A percentile compares a stretch with the other conserved stretches of the same genome.
Evolutionary conservation across 345 rosid species (phyloP).

Genomic region (Citrus maxima): DNA sequence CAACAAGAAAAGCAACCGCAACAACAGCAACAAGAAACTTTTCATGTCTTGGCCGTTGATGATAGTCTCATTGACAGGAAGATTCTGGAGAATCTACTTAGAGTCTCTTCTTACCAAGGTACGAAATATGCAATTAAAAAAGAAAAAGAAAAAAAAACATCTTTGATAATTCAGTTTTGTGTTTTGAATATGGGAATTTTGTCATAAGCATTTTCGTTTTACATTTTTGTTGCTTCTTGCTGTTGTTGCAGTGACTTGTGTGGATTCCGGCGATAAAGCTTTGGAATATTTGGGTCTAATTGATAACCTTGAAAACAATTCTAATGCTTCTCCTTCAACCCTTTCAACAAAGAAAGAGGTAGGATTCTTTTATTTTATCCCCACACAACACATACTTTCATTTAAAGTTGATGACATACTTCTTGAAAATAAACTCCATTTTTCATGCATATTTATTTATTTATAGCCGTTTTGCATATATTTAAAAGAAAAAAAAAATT

Average conservation of each 20-base stretch:
- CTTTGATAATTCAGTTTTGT: not conserved
- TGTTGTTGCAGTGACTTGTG: slow-evolving; percentile 41
- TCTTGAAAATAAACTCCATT: not conserved
- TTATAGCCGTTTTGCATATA: no score
- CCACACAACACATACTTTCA: not conserved
- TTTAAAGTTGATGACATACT: not conserved
- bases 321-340: slow-evolving; percentile 9
- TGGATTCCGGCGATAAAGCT: slow-evolving; percentile 59
- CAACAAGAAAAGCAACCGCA: slow-evolving; percentile 1
- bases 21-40: slow-evolving; percentile 20
- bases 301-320: slow-evolving; percentile 9
- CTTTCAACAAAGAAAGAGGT: slow-evolving; percentile 27
- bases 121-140: not conserved
- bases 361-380: not conserved
- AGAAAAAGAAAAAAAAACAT: not conserved
- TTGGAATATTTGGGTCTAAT: slow-evolving; percentile 50
- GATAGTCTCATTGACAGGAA: slow-evolving; percentile 57
- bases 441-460: not conserved
- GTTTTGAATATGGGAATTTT: not conserved
- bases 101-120: slow-evolving; percentile 52
- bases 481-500: not conserved
- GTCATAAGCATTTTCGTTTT: not conserved
- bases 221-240: not conserved
- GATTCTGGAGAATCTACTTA: slow-evolving; percentile 48
- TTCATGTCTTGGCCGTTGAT: slow-evolving; percentile 63